Percentiles rank a stretch among this genome's conserved stretches.
phyloP scores from a whole-genome alignment of 371 early-diverging fungal genomes.

The Mortierella sp. region DNA sequence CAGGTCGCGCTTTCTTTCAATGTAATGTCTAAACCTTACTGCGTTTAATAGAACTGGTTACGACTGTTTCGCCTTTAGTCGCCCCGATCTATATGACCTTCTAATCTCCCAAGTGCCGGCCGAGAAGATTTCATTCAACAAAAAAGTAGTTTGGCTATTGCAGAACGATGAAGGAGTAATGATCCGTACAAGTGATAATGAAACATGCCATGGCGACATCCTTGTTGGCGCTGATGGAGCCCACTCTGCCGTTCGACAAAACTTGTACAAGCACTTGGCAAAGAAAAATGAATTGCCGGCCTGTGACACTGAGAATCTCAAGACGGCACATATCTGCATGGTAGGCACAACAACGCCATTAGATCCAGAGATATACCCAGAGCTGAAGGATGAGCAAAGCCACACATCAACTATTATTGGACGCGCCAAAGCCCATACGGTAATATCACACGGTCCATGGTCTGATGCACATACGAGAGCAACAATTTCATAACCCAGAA shows the following conservation, averaged over 20 bases:
- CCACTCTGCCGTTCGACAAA: constrained; percentile 13
- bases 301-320: constrained; percentile 5
- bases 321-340: constrained; percentile 5
- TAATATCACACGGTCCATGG: not conserved
- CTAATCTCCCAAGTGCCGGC: constrained; percentile 14
- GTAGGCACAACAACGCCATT: constrained; percentile 1
- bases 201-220: constrained; percentile 15
- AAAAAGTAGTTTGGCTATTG: constrained; percentile 13
- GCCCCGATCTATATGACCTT: constrained; percentile 15
- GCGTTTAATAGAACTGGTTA: constrained; percentile 17
- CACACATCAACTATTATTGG: not conserved
- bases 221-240: constrained; percentile 26
- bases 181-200: constrained; percentile 14
- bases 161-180: constrained; percentile 22
- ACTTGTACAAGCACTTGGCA: constrained; percentile 14
- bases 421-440: too few relatives aligned
- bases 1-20: too few relatives aligned
- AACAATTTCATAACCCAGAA: not conserved
- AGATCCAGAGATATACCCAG: constrained; percentile 7
- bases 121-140: constrained; percentile 21
- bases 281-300: constrained; percentile 9
- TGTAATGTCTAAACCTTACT: too few relatives aligned
- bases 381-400: not conserved
- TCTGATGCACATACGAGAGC: not conserved
- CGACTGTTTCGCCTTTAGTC: not conserved